These are phyloP conservation scores for Skeletonema potamos DNA, from an alignment of 108 stramenopile genomes.

Conservation along the genomic window DNA sequence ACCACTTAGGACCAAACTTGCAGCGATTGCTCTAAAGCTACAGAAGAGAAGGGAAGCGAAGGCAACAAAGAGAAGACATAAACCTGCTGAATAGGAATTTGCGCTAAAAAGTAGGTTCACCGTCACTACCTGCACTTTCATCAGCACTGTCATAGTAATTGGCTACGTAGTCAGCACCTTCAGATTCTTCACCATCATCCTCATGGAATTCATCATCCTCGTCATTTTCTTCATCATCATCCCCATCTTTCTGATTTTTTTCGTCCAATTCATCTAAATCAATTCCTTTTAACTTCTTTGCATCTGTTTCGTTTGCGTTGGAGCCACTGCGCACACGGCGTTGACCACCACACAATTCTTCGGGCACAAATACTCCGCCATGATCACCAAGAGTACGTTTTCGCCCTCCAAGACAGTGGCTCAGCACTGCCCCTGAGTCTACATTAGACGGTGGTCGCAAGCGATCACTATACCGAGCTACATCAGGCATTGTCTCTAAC, in stretches of 20 bases:
- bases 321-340: slow-evolving; percentile 4
- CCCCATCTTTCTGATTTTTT: slow-evolving; percentile 32
- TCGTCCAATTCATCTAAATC: slow-evolving; percentile 56
- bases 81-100: background rate
- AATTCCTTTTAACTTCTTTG: slow-evolving; percentile 19
- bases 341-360: slow-evolving; percentile 49
- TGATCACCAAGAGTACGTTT: slow-evolving; percentile 31
- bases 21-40: slow-evolving; percentile 49
- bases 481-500: slow-evolving; percentile 52
- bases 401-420: slow-evolving; percentile 42
- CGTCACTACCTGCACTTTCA: slow-evolving; percentile 59
- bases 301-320: slow-evolving; percentile 14
- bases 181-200: slow-evolving; percentile 73
- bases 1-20: slow-evolving; percentile 59
- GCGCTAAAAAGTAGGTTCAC: slow-evolving; percentile 66
- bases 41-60: slow-evolving; percentile 54
- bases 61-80: slow-evolving; percentile 12
- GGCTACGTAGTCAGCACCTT: slow-evolving; percentile 62
- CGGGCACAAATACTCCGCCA: slow-evolving; percentile 53
- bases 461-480: slow-evolving; percentile 57
- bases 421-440: slow-evolving; percentile 27
- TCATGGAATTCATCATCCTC: slow-evolving; percentile 54
- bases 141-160: slow-evolving; percentile 77
- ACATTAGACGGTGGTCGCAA: slow-evolving; percentile 38
- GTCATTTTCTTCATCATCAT: slow-evolving; percentile 40